phyloP scores from a whole-genome alignment of 495 filamentous ascomycete genomes.

The Aspergillus panamensis region DNA sequence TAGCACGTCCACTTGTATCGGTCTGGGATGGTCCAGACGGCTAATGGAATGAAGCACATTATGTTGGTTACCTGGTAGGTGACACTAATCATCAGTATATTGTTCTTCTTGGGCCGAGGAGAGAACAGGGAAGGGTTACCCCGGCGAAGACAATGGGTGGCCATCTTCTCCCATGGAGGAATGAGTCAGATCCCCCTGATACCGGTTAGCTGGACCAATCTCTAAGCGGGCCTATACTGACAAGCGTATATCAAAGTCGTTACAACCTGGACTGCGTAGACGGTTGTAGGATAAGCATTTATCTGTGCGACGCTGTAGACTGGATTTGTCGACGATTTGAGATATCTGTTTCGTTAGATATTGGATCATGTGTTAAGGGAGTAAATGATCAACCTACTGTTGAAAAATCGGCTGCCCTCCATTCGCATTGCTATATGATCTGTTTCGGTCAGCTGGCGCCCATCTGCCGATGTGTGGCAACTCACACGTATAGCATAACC shows the following conservation, averaged over 20 bases:
- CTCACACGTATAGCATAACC: conserved; percentile 41
- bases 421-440: conserved; percentile 36
- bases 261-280: conserved; percentile 45
- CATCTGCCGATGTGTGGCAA: neutral
- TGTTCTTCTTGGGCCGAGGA: too few species aligned
- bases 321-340: conserved; percentile 38
- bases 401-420: conserved; percentile 38
- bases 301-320: conserved; percentile 40
- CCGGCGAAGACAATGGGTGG: conserved; percentile 51
- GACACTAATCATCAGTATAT: conserved; percentile 1
- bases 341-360: conserved; percentile 22
- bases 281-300: conserved; percentile 46
- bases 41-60: conserved; percentile 35
- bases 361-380: neutral
- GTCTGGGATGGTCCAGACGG: conserved; percentile 45
- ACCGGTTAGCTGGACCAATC: neutral
- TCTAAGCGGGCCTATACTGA: conserved; percentile 10
- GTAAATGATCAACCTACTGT: conserved; percentile 28
- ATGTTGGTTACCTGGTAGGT: conserved; percentile 33
- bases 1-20: conserved; percentile 46
- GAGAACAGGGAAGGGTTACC: conserved; percentile 20
- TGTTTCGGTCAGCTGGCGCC: neutral
- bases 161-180: conserved; percentile 54
- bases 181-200: conserved; percentile 45
- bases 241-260: conserved; percentile 47